A percentile compares a stretch with the other conserved stretches of the same genome.
These are phyloP conservation scores for Yarrowia sp. DNA, from an alignment of 805 yeast species.

Conservation along the genomic window DNA sequence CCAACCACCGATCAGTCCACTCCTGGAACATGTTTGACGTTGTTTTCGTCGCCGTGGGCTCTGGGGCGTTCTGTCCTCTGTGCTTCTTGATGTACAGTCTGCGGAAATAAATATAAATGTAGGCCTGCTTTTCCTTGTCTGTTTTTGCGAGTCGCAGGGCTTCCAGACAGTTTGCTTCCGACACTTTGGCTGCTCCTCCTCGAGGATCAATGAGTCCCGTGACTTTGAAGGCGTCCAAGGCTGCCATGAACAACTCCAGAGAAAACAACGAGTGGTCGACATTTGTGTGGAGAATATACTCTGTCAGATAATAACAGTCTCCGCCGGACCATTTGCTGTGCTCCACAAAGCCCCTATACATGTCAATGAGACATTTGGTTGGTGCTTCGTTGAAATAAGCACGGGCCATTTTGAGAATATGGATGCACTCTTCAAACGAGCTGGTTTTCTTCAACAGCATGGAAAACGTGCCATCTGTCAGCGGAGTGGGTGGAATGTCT, in stretches of 20 bases:
- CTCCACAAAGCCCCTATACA: slow-evolving; percentile 5
- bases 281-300: background rate
- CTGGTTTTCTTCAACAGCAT: background rate
- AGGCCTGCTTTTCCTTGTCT: slow-evolving; percentile 1
- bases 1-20: too few relatives aligned
- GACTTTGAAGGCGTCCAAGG: slow-evolving; percentile 3
- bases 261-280: background rate
- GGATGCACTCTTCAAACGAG: background rate
- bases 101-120: slow-evolving; percentile 30
- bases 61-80: too few relatives aligned
- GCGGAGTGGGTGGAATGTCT: background rate
- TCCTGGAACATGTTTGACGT: too few relatives aligned
- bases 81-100: background rate
- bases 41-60: too few relatives aligned
- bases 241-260: slow-evolving; percentile 5
- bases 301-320: background rate
- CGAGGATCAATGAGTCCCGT: background rate
- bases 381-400: slow-evolving; percentile 17
- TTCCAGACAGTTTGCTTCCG: slow-evolving; percentile 23
- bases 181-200: background rate
- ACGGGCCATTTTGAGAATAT: background rate
- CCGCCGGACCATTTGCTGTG: background rate
- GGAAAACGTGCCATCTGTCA: slow-evolving; percentile 12
- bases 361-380: background rate
- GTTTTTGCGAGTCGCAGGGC: slow-evolving; percentile 11